phyloP scores from a whole-genome alignment of 1,139 yeast genomes.

The Yamadazyma dushanensis region DNA sequence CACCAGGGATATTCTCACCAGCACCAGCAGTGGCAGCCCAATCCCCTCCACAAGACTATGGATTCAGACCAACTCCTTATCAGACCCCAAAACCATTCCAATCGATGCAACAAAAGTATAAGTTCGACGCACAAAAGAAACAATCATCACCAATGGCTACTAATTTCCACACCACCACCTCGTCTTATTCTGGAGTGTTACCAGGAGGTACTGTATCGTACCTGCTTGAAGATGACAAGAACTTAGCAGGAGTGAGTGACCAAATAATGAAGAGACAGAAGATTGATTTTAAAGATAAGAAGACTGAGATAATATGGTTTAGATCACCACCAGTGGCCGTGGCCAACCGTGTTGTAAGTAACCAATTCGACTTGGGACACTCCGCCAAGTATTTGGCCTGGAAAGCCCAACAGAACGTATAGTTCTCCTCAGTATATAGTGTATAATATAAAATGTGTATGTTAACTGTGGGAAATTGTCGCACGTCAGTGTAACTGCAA shows the following conservation, averaged over 20 bases:
- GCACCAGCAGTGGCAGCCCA: constrained; percentile 2
- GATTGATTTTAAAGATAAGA: constrained; percentile 14
- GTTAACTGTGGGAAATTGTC: not conserved
- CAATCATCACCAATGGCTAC: constrained; percentile 21
- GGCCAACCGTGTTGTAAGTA: constrained; percentile 46
- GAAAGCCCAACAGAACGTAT: constrained; percentile 32
- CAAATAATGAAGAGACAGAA: constrained; percentile 25
- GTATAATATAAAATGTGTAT: constrained; percentile 2
- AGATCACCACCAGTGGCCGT: constrained; percentile 73
- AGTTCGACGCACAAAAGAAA: constrained; percentile 16
- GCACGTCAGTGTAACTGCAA: too few species aligned
- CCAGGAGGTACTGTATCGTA: constrained; percentile 46
- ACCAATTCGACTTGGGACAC: constrained; percentile 53
- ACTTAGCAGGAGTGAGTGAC: constrained; percentile 20
- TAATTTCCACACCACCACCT: constrained; percentile 32
- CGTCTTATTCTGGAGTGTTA: constrained; percentile 37
- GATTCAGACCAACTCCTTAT: constrained; percentile 17
- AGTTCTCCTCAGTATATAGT: not conserved
- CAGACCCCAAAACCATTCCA: constrained; percentile 23
- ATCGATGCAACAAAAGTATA: constrained; percentile 17
- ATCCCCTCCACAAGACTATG: constrained; percentile 14
- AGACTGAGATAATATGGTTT: constrained; percentile 69
- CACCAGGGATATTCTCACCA: constrained; percentile 1
- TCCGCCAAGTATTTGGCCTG: constrained; percentile 71
- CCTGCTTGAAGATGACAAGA: constrained; percentile 25